These are phyloP conservation scores for Pontederia crassipes DNA, from an alignment of 176 grass and related monocot genomes.

Conservation along the genomic window DNA sequence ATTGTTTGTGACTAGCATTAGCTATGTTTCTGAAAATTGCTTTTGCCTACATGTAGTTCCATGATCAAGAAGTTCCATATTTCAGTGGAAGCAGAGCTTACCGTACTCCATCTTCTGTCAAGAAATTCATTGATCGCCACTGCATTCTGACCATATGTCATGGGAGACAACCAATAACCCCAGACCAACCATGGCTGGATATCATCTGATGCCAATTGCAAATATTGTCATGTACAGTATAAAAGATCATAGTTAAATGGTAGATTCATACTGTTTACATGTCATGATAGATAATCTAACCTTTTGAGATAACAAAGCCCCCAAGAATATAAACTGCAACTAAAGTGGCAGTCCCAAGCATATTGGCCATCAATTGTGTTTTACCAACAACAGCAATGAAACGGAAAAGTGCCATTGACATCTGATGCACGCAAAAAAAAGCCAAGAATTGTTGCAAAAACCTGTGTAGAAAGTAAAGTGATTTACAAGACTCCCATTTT, in stretches of 20 bases:
- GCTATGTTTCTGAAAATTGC: no score
- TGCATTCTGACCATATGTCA: slow-evolving; percentile 42
- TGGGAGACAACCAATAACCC: slow-evolving; percentile 37
- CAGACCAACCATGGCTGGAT: slow-evolving; percentile 38
- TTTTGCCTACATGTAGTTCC: no score
- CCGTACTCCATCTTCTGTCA: slow-evolving; percentile 44
- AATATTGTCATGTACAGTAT: background rate
- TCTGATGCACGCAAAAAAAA: slow-evolving; percentile 75
- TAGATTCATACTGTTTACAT: no score
- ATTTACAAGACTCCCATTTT: no score
- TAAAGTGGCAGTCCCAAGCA: slow-evolving; percentile 47
- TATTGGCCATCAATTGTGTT: slow-evolving; percentile 82
- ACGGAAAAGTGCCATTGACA: slow-evolving; percentile 73
- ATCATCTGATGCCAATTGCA: background rate
- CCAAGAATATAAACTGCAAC: slow-evolving; percentile 62
- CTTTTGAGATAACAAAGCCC: slow-evolving; percentile 35
- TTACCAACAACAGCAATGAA: slow-evolving; percentile 67
- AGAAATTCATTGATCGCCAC: slow-evolving; percentile 42
- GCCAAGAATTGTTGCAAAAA: slow-evolving; percentile 70
- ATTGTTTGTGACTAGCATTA: no score
- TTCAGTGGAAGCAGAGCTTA: no score
- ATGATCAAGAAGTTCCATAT: no score
- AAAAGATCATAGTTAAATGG: background rate
- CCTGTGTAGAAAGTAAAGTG: slow-evolving; percentile 11
- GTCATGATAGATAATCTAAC: slow-evolving; percentile 21